Percentiles rank a stretch among this genome's conserved stretches.
These are phyloP conservation scores for Arthrobotrys pseudoclavata DNA, from an alignment of 2,329 filamentous ascomycete genomes.

Conservation along the genomic window DNA sequence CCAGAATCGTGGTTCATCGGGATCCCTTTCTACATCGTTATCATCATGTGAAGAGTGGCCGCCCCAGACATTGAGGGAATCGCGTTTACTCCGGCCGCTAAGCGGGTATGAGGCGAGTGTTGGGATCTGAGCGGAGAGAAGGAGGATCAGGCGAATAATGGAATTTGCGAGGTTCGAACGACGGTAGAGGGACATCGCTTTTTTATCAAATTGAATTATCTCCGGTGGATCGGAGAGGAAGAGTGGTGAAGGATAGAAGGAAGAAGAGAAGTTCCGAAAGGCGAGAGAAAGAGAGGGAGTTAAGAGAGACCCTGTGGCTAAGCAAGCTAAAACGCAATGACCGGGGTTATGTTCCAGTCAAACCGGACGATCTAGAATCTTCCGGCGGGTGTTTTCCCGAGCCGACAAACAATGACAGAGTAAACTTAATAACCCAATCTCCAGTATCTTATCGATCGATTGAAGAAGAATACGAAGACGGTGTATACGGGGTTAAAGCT, in stretches of 20 bases:
- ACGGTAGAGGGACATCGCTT: slow-evolving; percentile 35
- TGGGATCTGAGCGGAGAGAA: slow-evolving; percentile 57
- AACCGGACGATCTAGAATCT: neutral
- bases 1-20: slow-evolving; percentile 78
- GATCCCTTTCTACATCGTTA: slow-evolving; percentile 65
- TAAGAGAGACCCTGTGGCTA: neutral
- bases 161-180: slow-evolving; percentile 40
- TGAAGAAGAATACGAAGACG: neutral
- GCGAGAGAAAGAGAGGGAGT: neutral
- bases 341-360: no score
- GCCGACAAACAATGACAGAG: no score
- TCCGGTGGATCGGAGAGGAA: neutral
- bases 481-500: no score
- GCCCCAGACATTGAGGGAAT: slow-evolving; percentile 38
- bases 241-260: neutral
- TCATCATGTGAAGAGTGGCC: slow-evolving; percentile 30
- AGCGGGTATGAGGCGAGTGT: slow-evolving; percentile 54
- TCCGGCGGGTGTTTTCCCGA: neutral
- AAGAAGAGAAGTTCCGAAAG: neutral
- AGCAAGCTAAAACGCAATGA: no score
- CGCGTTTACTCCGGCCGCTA: slow-evolving; percentile 18
- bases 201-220: neutral
- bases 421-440: neutral
- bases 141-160: slow-evolving; percentile 35
- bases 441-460: neutral